phyloP scores from a whole-genome alignment of 805 yeast species.

The Metschnikowia cerradonensis region DNA sequence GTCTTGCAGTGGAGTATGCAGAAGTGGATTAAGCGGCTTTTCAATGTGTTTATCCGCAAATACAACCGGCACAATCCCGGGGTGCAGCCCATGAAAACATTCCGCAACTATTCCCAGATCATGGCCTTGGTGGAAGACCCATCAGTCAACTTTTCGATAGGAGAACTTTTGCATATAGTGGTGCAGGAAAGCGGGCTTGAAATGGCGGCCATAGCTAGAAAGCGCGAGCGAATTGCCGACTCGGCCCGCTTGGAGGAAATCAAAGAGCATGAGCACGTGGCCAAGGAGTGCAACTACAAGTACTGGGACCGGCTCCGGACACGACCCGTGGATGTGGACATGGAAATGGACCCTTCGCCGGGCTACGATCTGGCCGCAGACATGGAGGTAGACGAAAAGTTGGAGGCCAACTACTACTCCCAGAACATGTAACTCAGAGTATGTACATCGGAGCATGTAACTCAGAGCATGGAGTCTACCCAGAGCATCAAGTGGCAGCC shows the following conservation, averaged over 20 bases:
- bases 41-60: constrained; percentile 30
- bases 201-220: constrained; percentile 11
- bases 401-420: constrained; percentile 12
- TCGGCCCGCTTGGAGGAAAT: constrained; percentile 13
- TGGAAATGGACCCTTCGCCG: constrained; percentile 20
- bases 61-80: constrained; percentile 21
- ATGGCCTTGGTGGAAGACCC: constrained; percentile 20
- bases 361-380: constrained; percentile 3
- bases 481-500: not conserved
- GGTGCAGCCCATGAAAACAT: constrained; percentile 13
- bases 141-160: constrained; percentile 16
- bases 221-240: constrained; percentile 8
- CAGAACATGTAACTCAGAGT: not conserved
- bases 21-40: constrained; percentile 33
- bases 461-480: no score
- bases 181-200: constrained; percentile 26
- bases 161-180: constrained; percentile 25
- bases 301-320: constrained; percentile 34
- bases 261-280: constrained; percentile 14
- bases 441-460: no score
- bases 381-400: constrained; percentile 7
- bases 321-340: constrained; percentile 25
- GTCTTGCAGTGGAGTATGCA: constrained; percentile 29
- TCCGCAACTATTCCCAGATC: constrained; percentile 23
- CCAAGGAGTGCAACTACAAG: constrained; percentile 26